Base-by-base conservation (phyloP, 2,329 filamentous ascomycete genomes). In the Penicillium sp. region DNA sequence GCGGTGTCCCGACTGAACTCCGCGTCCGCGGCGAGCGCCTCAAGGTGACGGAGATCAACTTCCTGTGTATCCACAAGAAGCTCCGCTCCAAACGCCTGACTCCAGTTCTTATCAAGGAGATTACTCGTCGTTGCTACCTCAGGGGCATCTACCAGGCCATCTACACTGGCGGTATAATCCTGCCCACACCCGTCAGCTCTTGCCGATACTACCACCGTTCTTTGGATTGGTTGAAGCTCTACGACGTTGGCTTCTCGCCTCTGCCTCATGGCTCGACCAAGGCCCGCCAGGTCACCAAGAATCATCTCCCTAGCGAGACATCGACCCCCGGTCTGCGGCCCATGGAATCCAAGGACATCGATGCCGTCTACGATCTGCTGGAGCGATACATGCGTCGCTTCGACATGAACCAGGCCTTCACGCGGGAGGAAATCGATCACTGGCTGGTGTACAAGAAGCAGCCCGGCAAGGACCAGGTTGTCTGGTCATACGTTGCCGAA, bases 41-140 rank as follows among this genome's bases (percentile, higher is more conserved):
- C 58, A 84, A 86, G 60, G 88, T 89, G 64, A 92, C 90, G 47
- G 94, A 99, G 74, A 94, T 99, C 77, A 99, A 99, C 80, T 99
- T 97, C 77, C 87, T 99, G 63, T 96, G 92, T 70, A 88, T 99
- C 53, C 94, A 99, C 82, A 97, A 97, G 82, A 97, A 97, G 78
- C 85, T 99, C 32, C 90, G 94, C 49, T 86, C 89, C 56, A 97
- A 97, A 80, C 88, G 94, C 52, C 85, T 99, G 42, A 87, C 94
- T 0, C 94, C 94, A 0, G 89, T 97, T 2, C 85, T 99, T 51
- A 99, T 99, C 80, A 97, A 97, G 76, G 94, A 99, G 74, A 91
- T 99, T 66, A 99, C 94, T 5, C 88, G 94, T 46, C 85, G 92
- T 61, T 96, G 91, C 80, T 95, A 97, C 75, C 77, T 92, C 46